Percentiles rank a stretch among this genome's conserved stretches.
Conservation (phyloP, 2,329 filamentous ascomycete species). For the Akanthomyces dipterigenus region DNA sequence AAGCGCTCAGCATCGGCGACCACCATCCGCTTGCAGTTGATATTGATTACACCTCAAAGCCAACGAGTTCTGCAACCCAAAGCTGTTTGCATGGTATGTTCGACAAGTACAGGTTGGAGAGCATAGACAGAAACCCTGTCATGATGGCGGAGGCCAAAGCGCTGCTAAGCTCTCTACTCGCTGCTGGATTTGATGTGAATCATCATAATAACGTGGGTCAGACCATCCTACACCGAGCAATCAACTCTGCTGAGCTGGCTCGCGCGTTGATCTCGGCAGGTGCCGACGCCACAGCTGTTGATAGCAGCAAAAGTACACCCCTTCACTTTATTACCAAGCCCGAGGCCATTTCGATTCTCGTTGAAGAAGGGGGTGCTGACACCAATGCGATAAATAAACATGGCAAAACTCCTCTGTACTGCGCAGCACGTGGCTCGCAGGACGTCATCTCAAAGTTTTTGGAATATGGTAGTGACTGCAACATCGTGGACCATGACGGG, state of each 20-base stretch:
- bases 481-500: neutral
- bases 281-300: neutral
- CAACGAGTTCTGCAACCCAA: neutral
- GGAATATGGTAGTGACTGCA: neutral
- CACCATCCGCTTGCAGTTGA: neutral
- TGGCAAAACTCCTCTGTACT: neutral
- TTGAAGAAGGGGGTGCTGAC: neutral
- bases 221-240: neutral
- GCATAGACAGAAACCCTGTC: neutral
- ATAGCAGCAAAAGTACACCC: neutral
- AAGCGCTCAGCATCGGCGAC: constrained; percentile 9
- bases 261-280: neutral
- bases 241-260: neutral
- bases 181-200: constrained; percentile 1
- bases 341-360: neutral
- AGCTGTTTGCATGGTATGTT: neutral
- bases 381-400: neutral
- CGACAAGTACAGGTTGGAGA: neutral
- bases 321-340: neutral
- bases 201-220: neutral
- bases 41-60: neutral
- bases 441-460: neutral
- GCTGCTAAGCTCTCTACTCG: neutral
- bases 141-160: neutral
- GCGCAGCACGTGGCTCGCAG: neutral